Conservation (phyloP, 495 filamentous ascomycete genomes). For the Penicillium maclennaniae region DNA sequence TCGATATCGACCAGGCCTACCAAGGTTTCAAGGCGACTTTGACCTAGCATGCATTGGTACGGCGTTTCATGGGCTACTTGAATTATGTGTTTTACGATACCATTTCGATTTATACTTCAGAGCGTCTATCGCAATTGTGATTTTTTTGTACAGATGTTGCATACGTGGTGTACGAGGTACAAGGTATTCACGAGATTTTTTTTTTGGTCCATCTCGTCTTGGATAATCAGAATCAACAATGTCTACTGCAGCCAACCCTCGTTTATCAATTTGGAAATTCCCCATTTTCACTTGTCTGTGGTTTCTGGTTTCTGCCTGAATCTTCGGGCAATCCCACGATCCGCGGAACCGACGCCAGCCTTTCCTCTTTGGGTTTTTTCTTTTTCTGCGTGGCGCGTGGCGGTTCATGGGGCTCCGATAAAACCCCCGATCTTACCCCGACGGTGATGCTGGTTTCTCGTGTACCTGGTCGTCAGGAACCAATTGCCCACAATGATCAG, state of each 20-base stretch:
- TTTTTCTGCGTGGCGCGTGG: conserved; percentile 21
- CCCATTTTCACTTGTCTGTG: not conserved
- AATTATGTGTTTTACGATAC: conserved; percentile 12
- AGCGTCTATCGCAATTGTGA: not conserved
- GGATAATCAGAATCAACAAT: no score
- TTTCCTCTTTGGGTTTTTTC: conserved; percentile 46
- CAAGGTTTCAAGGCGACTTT: conserved; percentile 80
- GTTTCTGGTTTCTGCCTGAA: not conserved
- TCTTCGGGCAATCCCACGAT: conserved; percentile 10
- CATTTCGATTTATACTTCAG: not conserved
- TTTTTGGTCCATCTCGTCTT: not conserved
- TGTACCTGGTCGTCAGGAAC: not conserved
- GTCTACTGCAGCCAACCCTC: not conserved
- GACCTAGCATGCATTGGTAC: conserved; percentile 28
- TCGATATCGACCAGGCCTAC: conserved; percentile 89
- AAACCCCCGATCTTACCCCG: not conserved
- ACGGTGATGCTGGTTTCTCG: not conserved
- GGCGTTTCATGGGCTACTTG: conserved; percentile 11
- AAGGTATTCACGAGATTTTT: not conserved
- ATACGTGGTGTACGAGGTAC: not conserved
- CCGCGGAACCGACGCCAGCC: conserved; percentile 34
- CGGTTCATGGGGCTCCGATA: conserved; percentile 9
- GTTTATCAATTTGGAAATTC: not conserved
- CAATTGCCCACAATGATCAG: conserved; percentile 32
- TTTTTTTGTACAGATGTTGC: not conserved